phyloP scores from a whole-genome alignment of 352 stramenopile genomes.

The Thalassiosira mediterranea region DNA sequence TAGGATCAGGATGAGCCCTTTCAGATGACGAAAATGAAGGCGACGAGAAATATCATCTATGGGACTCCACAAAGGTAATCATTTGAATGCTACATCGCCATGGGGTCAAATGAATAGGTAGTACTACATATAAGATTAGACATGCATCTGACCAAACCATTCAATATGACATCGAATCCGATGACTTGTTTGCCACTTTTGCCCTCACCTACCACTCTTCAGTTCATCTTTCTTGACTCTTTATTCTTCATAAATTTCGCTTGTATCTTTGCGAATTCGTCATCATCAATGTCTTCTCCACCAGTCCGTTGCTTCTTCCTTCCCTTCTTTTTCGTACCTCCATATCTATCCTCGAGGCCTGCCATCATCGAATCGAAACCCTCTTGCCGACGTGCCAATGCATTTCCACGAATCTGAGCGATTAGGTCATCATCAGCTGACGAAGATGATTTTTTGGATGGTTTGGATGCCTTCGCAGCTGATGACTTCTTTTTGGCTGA shows the following conservation, averaged over 20 bases:
- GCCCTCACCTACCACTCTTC: background rate
- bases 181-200: background rate
- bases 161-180: no score
- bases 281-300: constrained; percentile 59
- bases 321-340: constrained; percentile 38
- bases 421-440: constrained; percentile 63
- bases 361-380: constrained; percentile 61
- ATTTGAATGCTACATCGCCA: no score
- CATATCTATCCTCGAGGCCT: constrained; percentile 66
- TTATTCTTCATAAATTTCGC: constrained; percentile 70
- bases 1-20: no score
- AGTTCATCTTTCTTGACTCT: constrained; percentile 8
- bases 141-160: no score
- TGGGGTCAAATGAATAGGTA: no score
- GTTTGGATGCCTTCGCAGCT: constrained; percentile 20
- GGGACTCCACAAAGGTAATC: no score
- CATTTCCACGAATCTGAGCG: constrained; percentile 68
- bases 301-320: constrained; percentile 40
- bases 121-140: no score
- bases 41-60: no score
- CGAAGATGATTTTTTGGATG: constrained; percentile 31
- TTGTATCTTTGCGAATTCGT: constrained; percentile 71
- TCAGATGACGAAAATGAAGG: no score
- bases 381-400: constrained; percentile 28
- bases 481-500: constrained; percentile 37